These are phyloP conservation scores for Aspergillus avenaceus DNA, from an alignment of 495 filamentous ascomycete genomes.

Conservation along the genomic window DNA sequence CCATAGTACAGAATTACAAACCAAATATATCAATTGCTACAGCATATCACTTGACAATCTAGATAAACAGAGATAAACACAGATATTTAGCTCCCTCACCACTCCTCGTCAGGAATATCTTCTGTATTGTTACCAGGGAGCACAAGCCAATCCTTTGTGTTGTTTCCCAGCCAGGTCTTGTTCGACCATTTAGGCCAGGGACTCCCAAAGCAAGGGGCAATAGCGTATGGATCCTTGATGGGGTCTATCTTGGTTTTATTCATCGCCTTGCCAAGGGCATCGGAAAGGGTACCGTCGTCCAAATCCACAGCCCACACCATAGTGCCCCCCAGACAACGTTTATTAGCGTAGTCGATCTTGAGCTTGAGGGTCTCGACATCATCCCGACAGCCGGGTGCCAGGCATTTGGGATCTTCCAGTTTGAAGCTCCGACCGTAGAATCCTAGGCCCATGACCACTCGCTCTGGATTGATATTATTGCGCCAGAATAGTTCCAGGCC, in stretches of 20 bases:
- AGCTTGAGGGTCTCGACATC: conserved; percentile 35
- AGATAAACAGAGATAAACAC: too few species aligned
- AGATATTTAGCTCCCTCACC: too few species aligned
- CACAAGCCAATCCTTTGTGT: too few species aligned
- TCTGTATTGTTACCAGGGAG: too few species aligned
- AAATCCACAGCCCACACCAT: conserved; percentile 24
- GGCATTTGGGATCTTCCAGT: conserved; percentile 28
- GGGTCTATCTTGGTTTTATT: conserved; percentile 7
- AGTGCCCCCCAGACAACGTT: conserved; percentile 19
- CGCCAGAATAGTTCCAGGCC: conserved; percentile 37
- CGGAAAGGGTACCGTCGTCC: conserved; percentile 12
- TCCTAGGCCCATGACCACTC: conserved; percentile 39
- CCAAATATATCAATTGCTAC: too few species aligned
- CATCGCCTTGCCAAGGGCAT: conserved; percentile 4
- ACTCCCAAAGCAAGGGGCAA: not conserved
- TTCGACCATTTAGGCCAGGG: not conserved
- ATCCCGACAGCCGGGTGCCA: conserved; percentile 31
- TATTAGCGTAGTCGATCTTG: conserved; percentile 39
- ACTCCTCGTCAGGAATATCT: too few species aligned
- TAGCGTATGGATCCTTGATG: too few species aligned
- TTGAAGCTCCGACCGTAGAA: conserved; percentile 42
- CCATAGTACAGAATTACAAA: too few species aligned
- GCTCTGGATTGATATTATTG: conserved; percentile 24
- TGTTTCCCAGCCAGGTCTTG: not conserved
- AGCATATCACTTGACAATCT: too few species aligned